These are phyloP conservation scores for Pyrenophora tritici-repentis DNA, from an alignment of 2,329 filamentous ascomycete species.

Conservation along the genomic window DNA sequence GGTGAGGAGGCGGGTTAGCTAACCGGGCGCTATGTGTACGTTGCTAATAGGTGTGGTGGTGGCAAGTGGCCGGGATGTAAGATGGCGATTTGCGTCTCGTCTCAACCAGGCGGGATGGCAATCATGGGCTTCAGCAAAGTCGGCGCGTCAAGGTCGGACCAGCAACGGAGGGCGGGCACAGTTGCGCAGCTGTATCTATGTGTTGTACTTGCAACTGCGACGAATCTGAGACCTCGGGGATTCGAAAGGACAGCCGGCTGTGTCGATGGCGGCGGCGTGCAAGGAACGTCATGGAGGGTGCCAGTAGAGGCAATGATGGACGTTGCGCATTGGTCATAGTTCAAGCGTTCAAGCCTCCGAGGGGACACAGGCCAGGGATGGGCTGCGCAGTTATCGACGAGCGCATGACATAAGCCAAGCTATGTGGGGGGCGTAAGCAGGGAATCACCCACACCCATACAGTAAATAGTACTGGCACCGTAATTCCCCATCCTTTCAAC, in stretches of 20 bases:
- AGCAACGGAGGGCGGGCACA: background rate
- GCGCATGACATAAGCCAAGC: conserved; percentile 17
- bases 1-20: conserved; percentile 1
- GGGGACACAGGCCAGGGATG: conserved; percentile 1
- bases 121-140: conserved; percentile 1
- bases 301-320: conserved; percentile 38
- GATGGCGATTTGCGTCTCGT: conserved; percentile 2
- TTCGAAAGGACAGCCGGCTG: background rate
- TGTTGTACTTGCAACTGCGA: no score
- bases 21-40: conserved; percentile 1
- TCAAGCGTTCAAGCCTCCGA: background rate
- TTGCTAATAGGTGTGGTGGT: background rate
- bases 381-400: background rate
- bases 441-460: conserved; percentile 1
- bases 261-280: background rate
- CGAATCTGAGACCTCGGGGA: background rate
- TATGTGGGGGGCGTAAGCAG: background rate
- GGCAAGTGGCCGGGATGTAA: conserved; percentile 1
- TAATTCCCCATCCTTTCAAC: background rate
- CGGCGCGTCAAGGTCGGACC: background rate
- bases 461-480: no score
- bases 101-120: conserved; percentile 10
- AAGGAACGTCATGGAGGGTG: conserved; percentile 37
- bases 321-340: conserved; percentile 22
- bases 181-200: background rate